Conservation (phyloP, 495 filamentous ascomycete genomes). For the Aspergillus panamensis region DNA sequence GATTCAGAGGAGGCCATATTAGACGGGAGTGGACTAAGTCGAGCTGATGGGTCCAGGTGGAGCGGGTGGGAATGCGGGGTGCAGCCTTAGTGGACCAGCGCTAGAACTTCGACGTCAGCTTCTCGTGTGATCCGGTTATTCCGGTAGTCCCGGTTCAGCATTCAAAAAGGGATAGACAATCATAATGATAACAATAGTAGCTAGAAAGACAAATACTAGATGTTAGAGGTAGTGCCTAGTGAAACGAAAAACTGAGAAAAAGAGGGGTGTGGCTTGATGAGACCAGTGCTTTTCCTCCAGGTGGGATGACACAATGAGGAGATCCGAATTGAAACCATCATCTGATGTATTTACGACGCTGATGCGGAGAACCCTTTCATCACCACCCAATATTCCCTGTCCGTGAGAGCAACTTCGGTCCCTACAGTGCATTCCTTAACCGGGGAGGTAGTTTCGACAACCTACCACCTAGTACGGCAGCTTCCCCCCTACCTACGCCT, state of each 20-base stretch:
- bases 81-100: constrained; percentile 33
- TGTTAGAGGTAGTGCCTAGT: no score
- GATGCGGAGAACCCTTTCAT: constrained; percentile 18
- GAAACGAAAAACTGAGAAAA: no score
- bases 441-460: background rate
- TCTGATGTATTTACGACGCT: constrained; percentile 12
- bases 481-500: background rate
- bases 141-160: constrained; percentile 21
- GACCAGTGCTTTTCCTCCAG: background rate
- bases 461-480: background rate
- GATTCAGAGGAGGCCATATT: background rate
- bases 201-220: background rate
- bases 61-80: constrained; percentile 42
- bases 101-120: constrained; percentile 35
- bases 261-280: background rate
- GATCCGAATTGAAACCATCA: constrained; percentile 8
- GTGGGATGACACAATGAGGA: background rate
- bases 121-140: constrained; percentile 37
- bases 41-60: constrained; percentile 25
- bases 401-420: background rate
- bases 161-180: background rate
- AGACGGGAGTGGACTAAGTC: constrained; percentile 3
- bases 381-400: background rate
- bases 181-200: background rate
- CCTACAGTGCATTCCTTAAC: background rate